These are phyloP conservation scores for Pseudogymnoascus sp. DNA, from an alignment of 2,329 filamentous ascomycete genomes.

Conservation along the genomic window DNA sequence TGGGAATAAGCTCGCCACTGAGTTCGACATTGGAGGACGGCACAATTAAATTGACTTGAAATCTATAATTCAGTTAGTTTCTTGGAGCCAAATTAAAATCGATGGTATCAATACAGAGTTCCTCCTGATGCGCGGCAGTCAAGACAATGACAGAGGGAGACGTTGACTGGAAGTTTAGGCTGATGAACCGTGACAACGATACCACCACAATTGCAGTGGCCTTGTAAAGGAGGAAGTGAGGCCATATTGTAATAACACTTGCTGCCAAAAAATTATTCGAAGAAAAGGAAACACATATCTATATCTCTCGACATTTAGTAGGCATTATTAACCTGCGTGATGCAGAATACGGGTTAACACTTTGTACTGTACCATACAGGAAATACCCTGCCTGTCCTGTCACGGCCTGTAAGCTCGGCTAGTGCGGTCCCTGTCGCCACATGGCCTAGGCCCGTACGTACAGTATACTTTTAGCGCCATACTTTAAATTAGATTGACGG, in stretches of 20 bases:
- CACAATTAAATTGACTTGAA: slow-evolving; percentile 12
- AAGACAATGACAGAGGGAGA: slow-evolving; percentile 13
- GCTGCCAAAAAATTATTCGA: not conserved
- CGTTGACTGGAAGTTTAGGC: slow-evolving; percentile 10
- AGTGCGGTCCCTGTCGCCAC: too few species aligned
- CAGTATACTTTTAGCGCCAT: not conserved
- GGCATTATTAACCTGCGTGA: not conserved
- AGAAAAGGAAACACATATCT: not conserved
- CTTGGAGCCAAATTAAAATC: not conserved
- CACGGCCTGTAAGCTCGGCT: not conserved
- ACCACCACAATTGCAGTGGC: slow-evolving; percentile 14
- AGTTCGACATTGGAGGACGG: slow-evolving; percentile 11
- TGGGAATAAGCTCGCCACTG: slow-evolving; percentile 9
- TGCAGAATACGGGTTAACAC: not conserved
- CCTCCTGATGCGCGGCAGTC: slow-evolving; percentile 13
- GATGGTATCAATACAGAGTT: not conserved
- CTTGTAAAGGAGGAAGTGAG: not conserved
- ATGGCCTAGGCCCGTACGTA: not conserved
- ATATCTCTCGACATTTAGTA: not conserved
- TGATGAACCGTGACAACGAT: slow-evolving; percentile 13
- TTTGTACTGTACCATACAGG: too few species aligned
- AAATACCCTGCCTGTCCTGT: not conserved
- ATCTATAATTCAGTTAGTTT: not conserved
- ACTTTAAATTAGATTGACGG: not conserved
- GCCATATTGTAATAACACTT: not conserved